Evolutionary conservation across 768 basidiomycete genomes (phyloP).

Genomic region (Pleurotus platypus): DNA sequence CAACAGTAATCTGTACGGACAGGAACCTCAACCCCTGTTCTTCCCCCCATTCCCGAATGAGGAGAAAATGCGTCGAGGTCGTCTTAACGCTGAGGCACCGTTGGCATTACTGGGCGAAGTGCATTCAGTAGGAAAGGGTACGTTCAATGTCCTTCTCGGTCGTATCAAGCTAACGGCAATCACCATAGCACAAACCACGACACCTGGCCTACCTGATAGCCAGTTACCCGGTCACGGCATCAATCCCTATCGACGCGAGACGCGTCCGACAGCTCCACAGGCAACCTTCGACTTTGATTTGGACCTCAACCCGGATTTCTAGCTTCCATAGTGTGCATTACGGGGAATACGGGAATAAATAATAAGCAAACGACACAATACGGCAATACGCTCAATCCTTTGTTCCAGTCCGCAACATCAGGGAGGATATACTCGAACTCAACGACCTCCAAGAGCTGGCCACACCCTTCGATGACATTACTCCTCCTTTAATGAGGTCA

Average conservation of each 20-base stretch:
- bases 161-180: neutral
- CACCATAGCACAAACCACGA: slow-evolving; percentile 53
- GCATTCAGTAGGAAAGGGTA: slow-evolving; percentile 76
- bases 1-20: slow-evolving; percentile 54
- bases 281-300: slow-evolving; percentile 77
- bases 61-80: slow-evolving; percentile 85
- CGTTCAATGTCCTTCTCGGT: slow-evolving; percentile 10
- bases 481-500: neutral
- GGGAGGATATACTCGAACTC: no score
- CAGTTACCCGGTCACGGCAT: slow-evolving; percentile 47
- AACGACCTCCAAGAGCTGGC: no score
- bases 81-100: slow-evolving; percentile 76
- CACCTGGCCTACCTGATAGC: slow-evolving; percentile 48
- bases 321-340: slow-evolving; percentile 9
- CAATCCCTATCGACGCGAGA: slow-evolving; percentile 72
- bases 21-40: slow-evolving; percentile 74
- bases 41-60: slow-evolving; percentile 91
- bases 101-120: slow-evolving; percentile 78
- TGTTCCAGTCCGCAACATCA: no score
- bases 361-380: no score
- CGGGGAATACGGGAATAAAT: neutral
- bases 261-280: slow-evolving; percentile 50
- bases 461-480: no score
- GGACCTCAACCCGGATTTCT: slow-evolving; percentile 82
- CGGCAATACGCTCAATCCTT: no score